Evolutionary conservation across 768 basidiomycete species (phyloP).

Genomic region (Tylopilus vinaceipallidus): DNA sequence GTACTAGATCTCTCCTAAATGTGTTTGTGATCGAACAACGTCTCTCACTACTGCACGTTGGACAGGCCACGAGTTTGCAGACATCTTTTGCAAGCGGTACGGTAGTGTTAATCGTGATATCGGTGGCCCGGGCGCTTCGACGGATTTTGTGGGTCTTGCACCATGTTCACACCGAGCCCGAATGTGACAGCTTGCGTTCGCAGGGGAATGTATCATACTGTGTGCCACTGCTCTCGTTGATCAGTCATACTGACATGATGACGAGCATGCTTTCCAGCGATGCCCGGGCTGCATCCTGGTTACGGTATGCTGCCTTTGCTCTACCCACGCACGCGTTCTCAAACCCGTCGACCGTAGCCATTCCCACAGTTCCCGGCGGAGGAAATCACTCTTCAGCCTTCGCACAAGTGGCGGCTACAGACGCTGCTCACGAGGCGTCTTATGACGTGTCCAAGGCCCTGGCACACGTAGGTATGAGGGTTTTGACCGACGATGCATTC

Average conservation of each 20-base stretch:
- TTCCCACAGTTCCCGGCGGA: slow-evolving; percentile 66
- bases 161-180: background rate
- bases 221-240: slow-evolving; percentile 25
- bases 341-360: slow-evolving; percentile 46
- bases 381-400: slow-evolving; percentile 78
- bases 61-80: slow-evolving; percentile 61
- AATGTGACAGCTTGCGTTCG: background rate
- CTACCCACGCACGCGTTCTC: background rate
- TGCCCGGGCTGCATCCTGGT: slow-evolving; percentile 71
- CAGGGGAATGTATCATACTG: slow-evolving; percentile 65
- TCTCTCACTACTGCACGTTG: background rate
- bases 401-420: slow-evolving; percentile 53
- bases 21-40: background rate
- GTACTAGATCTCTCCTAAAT: slow-evolving; percentile 31
- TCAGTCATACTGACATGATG: background rate
- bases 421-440: slow-evolving; percentile 61
- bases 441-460: slow-evolving; percentile 68
- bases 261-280: slow-evolving; percentile 32
- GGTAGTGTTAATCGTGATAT: slow-evolving; percentile 59
- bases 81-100: slow-evolving; percentile 56
- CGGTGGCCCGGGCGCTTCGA: slow-evolving; percentile 71
- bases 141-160: slow-evolving; percentile 68
- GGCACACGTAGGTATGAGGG: slow-evolving; percentile 64
- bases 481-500: slow-evolving; percentile 64
- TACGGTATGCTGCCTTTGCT: slow-evolving; percentile 30